Base-by-base conservation (phyloP, 2,329 filamentous ascomycete genomes). In the Helminthosporium solani region DNA sequence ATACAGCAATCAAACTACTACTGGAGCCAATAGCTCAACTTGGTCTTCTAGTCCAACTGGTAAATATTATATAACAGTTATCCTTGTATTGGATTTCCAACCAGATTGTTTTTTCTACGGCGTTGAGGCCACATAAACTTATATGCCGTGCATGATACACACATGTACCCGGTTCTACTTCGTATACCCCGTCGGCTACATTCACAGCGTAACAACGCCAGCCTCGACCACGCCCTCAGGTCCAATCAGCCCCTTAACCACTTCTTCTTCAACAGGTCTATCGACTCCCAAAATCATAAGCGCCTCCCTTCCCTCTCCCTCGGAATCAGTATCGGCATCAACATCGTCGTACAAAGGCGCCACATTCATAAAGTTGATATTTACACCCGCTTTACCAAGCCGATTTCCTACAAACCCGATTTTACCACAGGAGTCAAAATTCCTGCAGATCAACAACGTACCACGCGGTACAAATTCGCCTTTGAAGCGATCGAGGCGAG, bases 261-360 rank as follows among this genome's bases (percentile, higher is more conserved):
- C 76, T 45, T 82, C 77, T 43, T 78, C 77, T 0, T 77, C 78
- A 15, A 90, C 82, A 3, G 78, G 75, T 2, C 81, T 80, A 60
- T 87, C 84, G 8, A 92, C 82, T 1, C 88, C 86, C 40, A 92
- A 57, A 57, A 92, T 91, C 88, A 92, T 92, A 55, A 92, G 70
- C 8, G 88, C 88, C 70, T 92, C 88, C 34, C 84, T 82, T 18
- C 61, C 65, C 20, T 56, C 55, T n/a, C 15, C 18, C 3, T 36
- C 34, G 20, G 16, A 16, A 8, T 21, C 14, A 21, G 6, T 18
- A 4, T 36, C 35, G 20, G 3, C 35, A 6, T 14, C 41, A 60
- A 54, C 51, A 35, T 68, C 67, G 31, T 72, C 66, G 46, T 78
- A 76, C 51, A 87, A 65, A 7, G 79, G 78, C 38, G 79, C 78